phyloP scores from a whole-genome alignment of 176 grass and related monocot species.

The Neostapfia colusana region DNA sequence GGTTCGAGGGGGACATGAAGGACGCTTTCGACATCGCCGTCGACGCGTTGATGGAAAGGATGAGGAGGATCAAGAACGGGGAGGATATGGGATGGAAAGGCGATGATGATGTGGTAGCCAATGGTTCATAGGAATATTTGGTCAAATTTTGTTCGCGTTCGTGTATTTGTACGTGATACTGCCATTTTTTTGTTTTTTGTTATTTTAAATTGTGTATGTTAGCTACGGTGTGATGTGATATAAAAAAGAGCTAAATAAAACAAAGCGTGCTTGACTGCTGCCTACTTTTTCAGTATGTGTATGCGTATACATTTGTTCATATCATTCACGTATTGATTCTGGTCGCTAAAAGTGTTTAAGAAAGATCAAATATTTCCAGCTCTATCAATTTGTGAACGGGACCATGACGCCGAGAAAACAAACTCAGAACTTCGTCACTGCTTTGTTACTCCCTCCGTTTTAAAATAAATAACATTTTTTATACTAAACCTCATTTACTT shows the following conservation, averaged over 20 bases:
- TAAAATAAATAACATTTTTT: too few species aligned
- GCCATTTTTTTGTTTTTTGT: not conserved
- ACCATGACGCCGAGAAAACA: too few species aligned
- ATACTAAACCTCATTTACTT: too few species aligned
- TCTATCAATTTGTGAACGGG: too few species aligned
- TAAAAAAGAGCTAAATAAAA: not conserved
- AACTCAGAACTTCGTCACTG: too few species aligned
- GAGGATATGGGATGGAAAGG: not conserved
- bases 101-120: not conserved
- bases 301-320: too few species aligned
- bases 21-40: constrained; percentile 10
- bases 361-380: too few species aligned
- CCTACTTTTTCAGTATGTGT: too few species aligned
- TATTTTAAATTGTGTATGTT: not conserved
- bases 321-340: too few species aligned
- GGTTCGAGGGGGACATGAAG: not conserved
- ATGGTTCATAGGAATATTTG: not conserved
- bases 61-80: constrained; percentile 11
- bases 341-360: too few species aligned
- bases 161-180: too few species aligned
- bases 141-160: not conserved
- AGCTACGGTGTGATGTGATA: not conserved
- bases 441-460: too few species aligned
- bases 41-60: not conserved
- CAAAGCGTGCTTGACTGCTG: not conserved